These are phyloP conservation scores for Aspergillus ustus DNA, from an alignment of 2,329 filamentous ascomycete species.

Conservation along the genomic window DNA sequence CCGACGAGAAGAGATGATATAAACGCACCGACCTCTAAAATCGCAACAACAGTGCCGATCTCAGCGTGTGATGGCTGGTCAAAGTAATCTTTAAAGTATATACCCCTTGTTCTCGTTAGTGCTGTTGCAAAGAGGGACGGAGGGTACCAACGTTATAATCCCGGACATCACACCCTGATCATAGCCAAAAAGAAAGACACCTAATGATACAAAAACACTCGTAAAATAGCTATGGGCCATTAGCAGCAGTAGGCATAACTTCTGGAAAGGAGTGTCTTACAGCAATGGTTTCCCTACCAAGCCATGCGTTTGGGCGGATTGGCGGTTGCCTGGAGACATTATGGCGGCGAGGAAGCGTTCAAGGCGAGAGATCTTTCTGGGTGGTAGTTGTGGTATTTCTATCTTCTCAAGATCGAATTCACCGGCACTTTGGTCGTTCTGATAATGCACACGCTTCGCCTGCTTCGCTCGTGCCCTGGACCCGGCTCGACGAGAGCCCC, in stretches of 20 bases:
- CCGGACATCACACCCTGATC: constrained; percentile 70
- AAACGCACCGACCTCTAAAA: constrained; percentile 91
- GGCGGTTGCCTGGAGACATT: constrained; percentile 77
- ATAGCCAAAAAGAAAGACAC: constrained; percentile 69
- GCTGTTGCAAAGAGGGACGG: not conserved
- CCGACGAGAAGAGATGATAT: constrained; percentile 87
- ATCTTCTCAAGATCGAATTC: constrained; percentile 52
- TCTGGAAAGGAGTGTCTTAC: constrained; percentile 55
- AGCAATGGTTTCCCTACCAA: constrained; percentile 94
- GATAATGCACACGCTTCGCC: constrained; percentile 73
- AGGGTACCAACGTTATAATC: constrained; percentile 65
- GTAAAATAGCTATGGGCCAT: constrained; percentile 77
- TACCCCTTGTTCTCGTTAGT: constrained; percentile 62
- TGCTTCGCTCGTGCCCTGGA: constrained; percentile 44
- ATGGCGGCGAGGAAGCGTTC: constrained; percentile 77
- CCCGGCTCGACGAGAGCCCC: constrained; percentile 53
- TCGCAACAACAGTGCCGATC: constrained; percentile 96
- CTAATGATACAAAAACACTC: constrained; percentile 72
- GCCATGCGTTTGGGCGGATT: constrained; percentile 77
- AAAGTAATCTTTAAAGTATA: constrained; percentile 90
- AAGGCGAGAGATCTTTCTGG: constrained; percentile 65
- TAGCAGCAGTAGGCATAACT: constrained; percentile 24
- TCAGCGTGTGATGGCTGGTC: constrained; percentile 83
- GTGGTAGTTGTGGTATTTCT: constrained; percentile 71
- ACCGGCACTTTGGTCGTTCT: constrained; percentile 52